phyloP scores from a whole-genome alignment of 495 filamentous ascomycete species.

The Trichocladium uniseriatum region DNA sequence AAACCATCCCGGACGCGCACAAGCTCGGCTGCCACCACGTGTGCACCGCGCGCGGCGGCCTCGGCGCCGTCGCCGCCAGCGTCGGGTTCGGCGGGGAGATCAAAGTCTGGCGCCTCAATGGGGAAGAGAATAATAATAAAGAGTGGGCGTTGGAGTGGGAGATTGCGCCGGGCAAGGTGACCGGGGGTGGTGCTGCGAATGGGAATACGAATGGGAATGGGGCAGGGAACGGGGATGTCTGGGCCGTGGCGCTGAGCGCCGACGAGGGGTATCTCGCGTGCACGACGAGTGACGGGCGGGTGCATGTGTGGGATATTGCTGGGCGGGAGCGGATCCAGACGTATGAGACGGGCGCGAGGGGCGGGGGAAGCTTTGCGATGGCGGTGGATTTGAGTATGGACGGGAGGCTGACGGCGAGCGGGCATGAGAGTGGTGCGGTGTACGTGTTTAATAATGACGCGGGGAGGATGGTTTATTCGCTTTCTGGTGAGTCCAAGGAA shows the following conservation, averaged over 20 bases:
- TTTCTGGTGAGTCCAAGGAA: conserved; percentile 56
- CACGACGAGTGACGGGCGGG: conserved; percentile 71
- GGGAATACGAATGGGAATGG: neutral
- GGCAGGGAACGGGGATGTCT: conserved; percentile 50
- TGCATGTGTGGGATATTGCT: conserved; percentile 76
- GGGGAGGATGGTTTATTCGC: conserved; percentile 72
- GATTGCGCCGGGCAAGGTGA: conserved; percentile 25
- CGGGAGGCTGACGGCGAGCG: conserved; percentile 78
- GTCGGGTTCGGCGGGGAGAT: conserved; percentile 82
- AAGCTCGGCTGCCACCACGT: conserved; percentile 85
- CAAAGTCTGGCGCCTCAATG: conserved; percentile 54
- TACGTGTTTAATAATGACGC: conserved; percentile 93
- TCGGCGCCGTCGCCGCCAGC: conserved; percentile 63
- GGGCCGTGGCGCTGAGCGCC: conserved; percentile 77
- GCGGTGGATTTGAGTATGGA: conserved; percentile 71
- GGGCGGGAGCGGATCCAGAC: conserved; percentile 47
- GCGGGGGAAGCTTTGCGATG: conserved; percentile 60
- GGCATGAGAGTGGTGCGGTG: conserved; percentile 86
- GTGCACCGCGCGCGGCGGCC: conserved; percentile 46
- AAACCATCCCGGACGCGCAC: conserved; percentile 69
- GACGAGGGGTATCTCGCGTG: conserved; percentile 75
- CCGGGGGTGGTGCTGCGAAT: neutral
- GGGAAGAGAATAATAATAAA: conserved; percentile 18
- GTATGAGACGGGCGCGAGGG: conserved; percentile 73
- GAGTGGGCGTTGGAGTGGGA: conserved; percentile 38